Evolutionary conservation across 106 monocot genomes (phyloP).

Genomic region (Triglochin maritima): DNA sequence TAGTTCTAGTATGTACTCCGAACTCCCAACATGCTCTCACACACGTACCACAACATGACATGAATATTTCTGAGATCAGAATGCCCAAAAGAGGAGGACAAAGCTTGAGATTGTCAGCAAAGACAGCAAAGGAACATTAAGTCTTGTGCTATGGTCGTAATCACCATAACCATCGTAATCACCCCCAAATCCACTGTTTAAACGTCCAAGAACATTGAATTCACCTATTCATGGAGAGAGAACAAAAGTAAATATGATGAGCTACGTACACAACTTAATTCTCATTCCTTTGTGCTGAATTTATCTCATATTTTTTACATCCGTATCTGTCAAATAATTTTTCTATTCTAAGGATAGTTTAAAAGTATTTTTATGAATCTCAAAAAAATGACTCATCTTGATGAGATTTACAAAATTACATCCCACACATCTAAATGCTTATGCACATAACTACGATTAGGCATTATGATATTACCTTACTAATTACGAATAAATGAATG

Average conservation of each 20-base stretch:
- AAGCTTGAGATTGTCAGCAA: conserved; percentile 4
- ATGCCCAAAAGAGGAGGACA: not conserved
- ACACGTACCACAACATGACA: no score
- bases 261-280: no score
- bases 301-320: no score
- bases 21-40: no score
- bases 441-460: not conserved
- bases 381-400: no score
- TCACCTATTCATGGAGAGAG: conserved; percentile 1
- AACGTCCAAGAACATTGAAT: conserved; percentile 7
- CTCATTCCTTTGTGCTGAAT: no score
- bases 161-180: conserved; percentile 7
- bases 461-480: not conserved
- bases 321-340: no score
- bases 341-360: no score
- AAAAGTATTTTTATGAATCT: no score
- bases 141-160: conserved; percentile 3
- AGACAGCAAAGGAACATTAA: not conserved
- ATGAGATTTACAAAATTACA: no score
- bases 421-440: not conserved
- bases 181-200: conserved; percentile 1
- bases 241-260: not conserved
- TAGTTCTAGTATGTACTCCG: no score
- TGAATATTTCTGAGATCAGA: not conserved
- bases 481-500: not conserved